These are phyloP conservation scores for Trichophyton verrucosum DNA, from an alignment of 2,329 filamentous ascomycete species.

Conservation along the genomic window DNA sequence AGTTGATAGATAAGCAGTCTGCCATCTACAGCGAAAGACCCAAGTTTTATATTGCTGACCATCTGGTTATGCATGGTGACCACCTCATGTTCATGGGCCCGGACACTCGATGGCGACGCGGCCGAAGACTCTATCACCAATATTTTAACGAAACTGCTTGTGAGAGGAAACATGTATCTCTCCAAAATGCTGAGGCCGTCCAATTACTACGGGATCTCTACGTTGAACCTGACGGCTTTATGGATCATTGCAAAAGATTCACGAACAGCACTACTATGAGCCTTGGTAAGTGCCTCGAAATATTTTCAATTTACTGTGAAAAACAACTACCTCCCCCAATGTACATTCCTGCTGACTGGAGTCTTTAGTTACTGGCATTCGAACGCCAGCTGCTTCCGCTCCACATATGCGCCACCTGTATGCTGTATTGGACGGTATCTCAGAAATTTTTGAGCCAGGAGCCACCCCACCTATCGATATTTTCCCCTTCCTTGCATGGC, in stretches of 20 bases:
- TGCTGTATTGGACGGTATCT: conserved; percentile 8
- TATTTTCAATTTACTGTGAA: not conserved
- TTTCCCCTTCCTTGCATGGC: conserved; percentile 11
- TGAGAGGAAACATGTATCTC: conserved; percentile 7
- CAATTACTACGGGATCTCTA: conserved; percentile 12
- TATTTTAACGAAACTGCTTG: not conserved
- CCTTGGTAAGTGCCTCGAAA: not conserved
- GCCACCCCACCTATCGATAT: conserved; percentile 12
- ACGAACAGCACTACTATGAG: not conserved
- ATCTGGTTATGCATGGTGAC: not conserved
- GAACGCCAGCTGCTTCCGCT: not conserved
- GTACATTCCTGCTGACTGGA: too few species aligned
- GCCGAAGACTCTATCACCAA: not conserved
- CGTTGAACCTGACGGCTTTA: conserved; percentile 9
- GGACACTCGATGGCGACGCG: conserved; percentile 7
- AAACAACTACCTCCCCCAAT: too few species aligned
- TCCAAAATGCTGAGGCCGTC: conserved; percentile 9
- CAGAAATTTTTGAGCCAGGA: conserved; percentile 11
- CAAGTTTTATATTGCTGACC: conserved; percentile 29
- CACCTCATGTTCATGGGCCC: conserved; percentile 9
- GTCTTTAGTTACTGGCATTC: not conserved
- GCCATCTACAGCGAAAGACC: conserved; percentile 39
- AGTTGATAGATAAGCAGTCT: conserved; percentile 41
- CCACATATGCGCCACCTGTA: not conserved
- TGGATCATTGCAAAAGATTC: not conserved